Conservation (phyloP, 1,139 yeast species). For the Sugiyamaella sp. region DNA sequence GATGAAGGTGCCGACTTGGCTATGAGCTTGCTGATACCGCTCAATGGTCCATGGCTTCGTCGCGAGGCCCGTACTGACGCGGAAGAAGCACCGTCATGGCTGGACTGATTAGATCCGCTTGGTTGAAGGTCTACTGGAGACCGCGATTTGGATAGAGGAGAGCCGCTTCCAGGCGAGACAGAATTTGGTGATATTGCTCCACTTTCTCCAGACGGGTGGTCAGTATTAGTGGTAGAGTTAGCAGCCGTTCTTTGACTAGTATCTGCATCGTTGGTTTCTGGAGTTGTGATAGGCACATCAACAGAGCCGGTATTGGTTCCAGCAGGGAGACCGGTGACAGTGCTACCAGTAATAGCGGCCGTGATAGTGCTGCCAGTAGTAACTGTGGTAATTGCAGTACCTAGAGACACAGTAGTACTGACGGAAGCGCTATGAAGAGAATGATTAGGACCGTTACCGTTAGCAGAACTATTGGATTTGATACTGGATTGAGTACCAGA, state of each 20-base stretch:
- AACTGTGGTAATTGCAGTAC: not conserved
- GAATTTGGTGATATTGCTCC: constrained; percentile 4
- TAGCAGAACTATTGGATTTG: not conserved
- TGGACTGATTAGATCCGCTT: constrained; percentile 1
- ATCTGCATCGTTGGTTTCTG: too few relatives aligned
- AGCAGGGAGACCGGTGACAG: not conserved
- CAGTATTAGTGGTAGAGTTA: not conserved
- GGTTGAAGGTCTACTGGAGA: constrained; percentile 10
- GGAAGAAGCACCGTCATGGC: not conserved
- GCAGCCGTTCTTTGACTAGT: not conserved
- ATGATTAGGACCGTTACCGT: not conserved
- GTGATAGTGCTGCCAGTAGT: not conserved
- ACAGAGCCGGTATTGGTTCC: not conserved
- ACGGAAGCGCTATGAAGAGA: not conserved
- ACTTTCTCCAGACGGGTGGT: not conserved
- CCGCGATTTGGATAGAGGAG: constrained; percentile 7
- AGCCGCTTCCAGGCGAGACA: not conserved
- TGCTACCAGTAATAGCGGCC: not conserved
- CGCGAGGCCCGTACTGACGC: not conserved
- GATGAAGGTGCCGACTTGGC: constrained; percentile 15
- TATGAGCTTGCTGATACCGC: constrained; percentile 14
- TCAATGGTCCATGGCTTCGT: constrained; percentile 13
- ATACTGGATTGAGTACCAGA: not conserved
- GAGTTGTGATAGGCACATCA: too few relatives aligned
- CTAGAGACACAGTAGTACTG: not conserved